Evolutionary conservation across 345 rosid species (phyloP).

Genomic region (Camelina laxa): DNA sequence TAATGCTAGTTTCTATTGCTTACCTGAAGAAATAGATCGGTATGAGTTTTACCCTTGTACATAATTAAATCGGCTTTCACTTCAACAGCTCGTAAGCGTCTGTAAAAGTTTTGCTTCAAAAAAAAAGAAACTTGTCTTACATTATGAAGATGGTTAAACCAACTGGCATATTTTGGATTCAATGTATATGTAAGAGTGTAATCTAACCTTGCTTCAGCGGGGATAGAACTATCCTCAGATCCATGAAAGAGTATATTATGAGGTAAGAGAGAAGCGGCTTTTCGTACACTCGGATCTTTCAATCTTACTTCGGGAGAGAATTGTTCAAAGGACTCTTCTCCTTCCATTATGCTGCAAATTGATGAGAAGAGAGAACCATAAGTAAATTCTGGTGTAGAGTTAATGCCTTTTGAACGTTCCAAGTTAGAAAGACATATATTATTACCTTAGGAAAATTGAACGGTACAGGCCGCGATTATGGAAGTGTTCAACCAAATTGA

Average conservation of each 20-base stretch:
- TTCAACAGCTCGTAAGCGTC: conserved; percentile 63
- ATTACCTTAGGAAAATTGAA: conserved; percentile 79
- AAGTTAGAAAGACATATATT: conserved; percentile 3
- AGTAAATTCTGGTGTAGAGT: not conserved
- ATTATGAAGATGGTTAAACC: not conserved
- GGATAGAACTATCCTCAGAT: conserved; percentile 82
- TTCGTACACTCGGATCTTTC: conserved; percentile 58
- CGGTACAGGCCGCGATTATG: conserved; percentile 85
- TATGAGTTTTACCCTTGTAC: conserved; percentile 84
- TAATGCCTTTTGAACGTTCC: not conserved
- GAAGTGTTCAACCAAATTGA: conserved; percentile 74
- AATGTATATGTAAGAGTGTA: not conserved
- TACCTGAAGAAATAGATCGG: conserved; percentile 95
- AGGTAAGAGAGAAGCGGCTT: conserved; percentile 68
- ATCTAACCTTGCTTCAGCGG: conserved; percentile 86
- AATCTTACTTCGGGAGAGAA: conserved; percentile 83
- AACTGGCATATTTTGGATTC: not conserved
- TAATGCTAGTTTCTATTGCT: conserved; percentile 27
- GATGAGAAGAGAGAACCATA: not conserved
- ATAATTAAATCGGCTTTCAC: conserved; percentile 63
- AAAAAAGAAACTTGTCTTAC: conserved; percentile 14
- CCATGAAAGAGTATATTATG: conserved; percentile 87
- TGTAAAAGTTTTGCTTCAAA: conserved; percentile 64
- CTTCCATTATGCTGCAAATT: conserved; percentile 88
- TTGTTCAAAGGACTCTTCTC: conserved; percentile 72